Conservation (phyloP, 306 rosid genomes). For the Sicyos edulis region DNA sequence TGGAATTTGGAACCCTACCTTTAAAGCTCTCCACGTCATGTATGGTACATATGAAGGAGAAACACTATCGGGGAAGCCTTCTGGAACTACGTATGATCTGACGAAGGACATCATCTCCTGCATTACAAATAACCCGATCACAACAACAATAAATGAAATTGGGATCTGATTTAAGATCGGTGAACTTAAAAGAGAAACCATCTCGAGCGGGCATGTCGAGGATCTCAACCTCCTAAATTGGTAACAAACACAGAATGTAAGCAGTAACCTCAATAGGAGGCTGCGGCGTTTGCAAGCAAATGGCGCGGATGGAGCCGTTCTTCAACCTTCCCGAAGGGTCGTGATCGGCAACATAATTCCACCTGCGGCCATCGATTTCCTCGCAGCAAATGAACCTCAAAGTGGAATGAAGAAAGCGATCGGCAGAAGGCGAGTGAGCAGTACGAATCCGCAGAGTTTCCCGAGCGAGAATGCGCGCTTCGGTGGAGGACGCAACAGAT, state of each 20-base stretch:
- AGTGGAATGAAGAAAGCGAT: conserved; percentile 40
- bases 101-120: conserved; percentile 72
- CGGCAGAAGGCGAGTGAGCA: conserved; percentile 56
- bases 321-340: conserved; percentile 43
- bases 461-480: conserved; percentile 56
- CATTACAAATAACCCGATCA: conserved; percentile 15
- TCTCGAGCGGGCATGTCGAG: too few species aligned
- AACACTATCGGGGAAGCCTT: conserved; percentile 88
- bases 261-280: conserved; percentile 55
- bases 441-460: conserved; percentile 80
- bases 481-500: conserved; percentile 39
- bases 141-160: neutral
- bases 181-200: too few species aligned
- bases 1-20: conserved; percentile 38
- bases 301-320: conserved; percentile 63
- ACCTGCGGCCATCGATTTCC: conserved; percentile 78
- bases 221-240: neutral
- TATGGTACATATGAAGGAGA: conserved; percentile 88
- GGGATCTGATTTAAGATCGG: too few species aligned
- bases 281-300: conserved; percentile 53
- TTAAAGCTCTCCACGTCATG: conserved; percentile 95
- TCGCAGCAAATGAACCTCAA: conserved; percentile 67
- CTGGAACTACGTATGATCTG: conserved; percentile 90
- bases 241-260: neutral
- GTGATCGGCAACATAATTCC: conserved; percentile 74